Base-by-base conservation (phyloP, 768 basidiomycete genomes). In the Tephrocybe rancida region DNA sequence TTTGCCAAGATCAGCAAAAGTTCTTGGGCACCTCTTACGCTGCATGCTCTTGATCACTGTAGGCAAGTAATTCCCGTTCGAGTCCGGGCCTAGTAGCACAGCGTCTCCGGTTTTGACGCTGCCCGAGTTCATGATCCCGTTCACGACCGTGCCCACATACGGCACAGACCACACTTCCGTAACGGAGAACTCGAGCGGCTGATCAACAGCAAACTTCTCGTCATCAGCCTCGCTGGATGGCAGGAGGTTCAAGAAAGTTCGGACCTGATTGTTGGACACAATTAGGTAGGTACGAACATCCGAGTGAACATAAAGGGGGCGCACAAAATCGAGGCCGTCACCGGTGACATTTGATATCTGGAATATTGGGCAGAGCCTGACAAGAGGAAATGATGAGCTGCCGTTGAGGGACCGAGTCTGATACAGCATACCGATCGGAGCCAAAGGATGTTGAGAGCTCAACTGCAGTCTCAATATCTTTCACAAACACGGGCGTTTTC, bases 261-360 rank as follows among this genome's bases (percentile, higher is more conserved):
- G 84, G 50, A 98, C 71, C 89, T 91, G 57, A 13, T 18, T n/a
- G n/a, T n/a, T n/a, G n/a, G 41, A 5, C 14, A 38, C 19, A 18
- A 46, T 37, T 37, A 47, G 5, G 29, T 32, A 38, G 26, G 24
- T 29, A 54, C 10, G 29, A n/a, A 25, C 18, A 18, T 18, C 35
- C 14, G 29, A 39, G 21, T 46, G 49, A 7, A 18, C 0, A 14
- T 39, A 18, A n/a, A 27, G 19, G 32, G 24, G 3, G 24, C 81
- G 43, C 59, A 93, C 88, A 59, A 82, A 78, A 62, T 92, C 86
- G 10, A 96, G 82, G 3, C 95, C 93, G 60, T 91, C 83, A n/a
- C 95, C 96, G 1, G 93, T 95, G 13, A 97, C 92, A 66, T 98
- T 98, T 3, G 95, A 97, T 19, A 95, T 75, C 65, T 88, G 87